phyloP scores from a whole-genome alignment of 139 green algal genomes.

The Astrephomene gubernaculifera region DNA sequence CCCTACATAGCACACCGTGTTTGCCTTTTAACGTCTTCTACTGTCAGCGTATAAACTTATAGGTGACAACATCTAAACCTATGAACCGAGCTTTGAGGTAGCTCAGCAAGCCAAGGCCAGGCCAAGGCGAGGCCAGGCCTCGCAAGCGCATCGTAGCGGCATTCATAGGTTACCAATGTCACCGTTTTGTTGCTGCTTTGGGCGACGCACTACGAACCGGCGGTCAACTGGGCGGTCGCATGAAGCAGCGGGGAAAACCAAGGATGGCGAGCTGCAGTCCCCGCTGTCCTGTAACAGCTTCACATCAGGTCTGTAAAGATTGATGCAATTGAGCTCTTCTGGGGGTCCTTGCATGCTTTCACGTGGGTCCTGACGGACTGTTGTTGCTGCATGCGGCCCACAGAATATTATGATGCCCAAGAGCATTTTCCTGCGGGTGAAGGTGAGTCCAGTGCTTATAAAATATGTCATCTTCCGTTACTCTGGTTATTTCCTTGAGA shows the following conservation, averaged over 20 bases:
- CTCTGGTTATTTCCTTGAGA: not conserved
- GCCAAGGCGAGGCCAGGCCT: too few species aligned
- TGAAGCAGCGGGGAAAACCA: not conserved
- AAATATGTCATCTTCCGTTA: not conserved
- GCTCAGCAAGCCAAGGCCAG: too few species aligned
- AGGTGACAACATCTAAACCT: too few species aligned
- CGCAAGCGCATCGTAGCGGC: too few species aligned
- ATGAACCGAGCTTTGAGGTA: too few species aligned
- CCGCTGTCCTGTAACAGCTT: conserved; percentile 13
- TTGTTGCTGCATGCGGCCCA: too few species aligned
- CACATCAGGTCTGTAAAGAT: conserved; percentile 17
- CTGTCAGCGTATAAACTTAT: too few species aligned
- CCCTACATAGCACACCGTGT: too few species aligned
- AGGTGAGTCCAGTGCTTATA: not conserved
- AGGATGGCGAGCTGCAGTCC: not conserved
- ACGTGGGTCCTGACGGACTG: too few species aligned
- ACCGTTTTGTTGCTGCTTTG: conserved; percentile 8
- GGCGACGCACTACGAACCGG: not conserved
- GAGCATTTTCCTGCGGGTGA: not conserved
- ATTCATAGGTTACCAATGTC: not conserved
- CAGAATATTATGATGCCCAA: conserved; percentile 21
- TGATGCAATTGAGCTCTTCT: too few species aligned
- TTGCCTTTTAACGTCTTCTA: too few species aligned
- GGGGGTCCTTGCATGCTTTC: too few species aligned
- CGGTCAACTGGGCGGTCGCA: not conserved